Evolutionary conservation across 805 yeast species (phyloP), one percentile per base, ranked within the genome.

Genomic region (Ascoidea tarda): DNA sequence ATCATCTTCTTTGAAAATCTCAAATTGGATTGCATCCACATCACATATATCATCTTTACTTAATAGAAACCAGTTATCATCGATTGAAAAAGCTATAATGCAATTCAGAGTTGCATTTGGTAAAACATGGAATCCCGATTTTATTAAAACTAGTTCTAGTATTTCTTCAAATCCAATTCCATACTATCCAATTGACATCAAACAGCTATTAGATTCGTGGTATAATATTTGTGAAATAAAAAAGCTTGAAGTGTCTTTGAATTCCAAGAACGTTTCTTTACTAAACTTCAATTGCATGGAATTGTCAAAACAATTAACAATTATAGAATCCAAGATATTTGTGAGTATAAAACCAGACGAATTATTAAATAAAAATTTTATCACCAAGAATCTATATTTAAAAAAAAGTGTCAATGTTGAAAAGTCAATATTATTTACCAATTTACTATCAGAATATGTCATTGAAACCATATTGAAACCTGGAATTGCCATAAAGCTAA

Each of bases 231-330:
- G 75, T 58, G 73, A 81, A 54, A 72, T 78, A n/a, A 72, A 52
- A 10, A 47, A 58, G 1, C 46, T 48, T 44, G 48, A 51, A 33
- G 8, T 38, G 4, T 10, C 8, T 10, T 38, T 38, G 8, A 10
- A 8, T 10, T 10, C 44, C 8, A n/a, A 49, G 5, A 50, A 52
- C 31, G 3, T 47, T 5, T 55, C 75, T 49, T 64, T 79, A 47
- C 61, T 78, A 46, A 80, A 82, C 55, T 71, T 81, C 58, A 84
- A 83, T 62, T 82, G 88, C 0, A 68, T 84, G 58, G 93, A 85
- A 59, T 69, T 84, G 32, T 90, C 93, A 2, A 85, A 84, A 60
- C 93, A 85, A 58, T 67, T 86, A 49, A 84, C 93, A 0, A 66
- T 84, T 16, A 76, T 86, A 55, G 95, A 86, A 62, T 78, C 85